These are phyloP conservation scores for Sarocladium brachiariae DNA, from an alignment of 2,329 filamentous ascomycete genomes.

Conservation along the genomic window DNA sequence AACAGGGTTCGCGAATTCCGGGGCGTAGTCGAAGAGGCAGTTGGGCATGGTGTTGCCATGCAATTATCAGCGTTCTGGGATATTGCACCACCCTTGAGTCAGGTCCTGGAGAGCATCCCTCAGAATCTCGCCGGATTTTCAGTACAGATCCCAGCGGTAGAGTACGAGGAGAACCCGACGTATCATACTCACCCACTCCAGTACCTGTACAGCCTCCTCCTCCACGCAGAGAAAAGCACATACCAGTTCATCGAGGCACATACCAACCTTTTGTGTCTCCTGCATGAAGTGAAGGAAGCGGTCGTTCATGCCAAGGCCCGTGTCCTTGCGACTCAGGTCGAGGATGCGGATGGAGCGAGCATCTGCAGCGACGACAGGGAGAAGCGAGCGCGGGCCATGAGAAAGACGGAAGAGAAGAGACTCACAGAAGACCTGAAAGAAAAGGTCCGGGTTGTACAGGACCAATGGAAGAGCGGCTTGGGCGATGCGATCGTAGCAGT, in stretches of 20 bases:
- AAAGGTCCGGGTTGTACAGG: constrained; percentile 83
- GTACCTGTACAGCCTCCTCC: constrained; percentile 79
- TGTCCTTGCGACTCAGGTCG: constrained; percentile 58
- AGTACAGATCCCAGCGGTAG: constrained; percentile 69
- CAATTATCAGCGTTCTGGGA: constrained; percentile 97
- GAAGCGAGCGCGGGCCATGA: constrained; percentile 46
- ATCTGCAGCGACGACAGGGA: constrained; percentile 27
- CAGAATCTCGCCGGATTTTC: constrained; percentile 51
- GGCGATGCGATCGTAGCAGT: constrained; percentile 67
- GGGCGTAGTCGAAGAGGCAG: constrained; percentile 73
- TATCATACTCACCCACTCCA: constrained; percentile 79
- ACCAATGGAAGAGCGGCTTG: constrained; percentile 84
- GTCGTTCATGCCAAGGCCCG: constrained; percentile 63
- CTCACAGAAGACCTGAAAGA: constrained; percentile 87
- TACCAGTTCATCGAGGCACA: constrained; percentile 97
- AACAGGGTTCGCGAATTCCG: constrained; percentile 71
- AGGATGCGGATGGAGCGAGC: constrained; percentile 28
- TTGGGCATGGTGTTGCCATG: constrained; percentile 79
- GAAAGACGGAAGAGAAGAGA: constrained; percentile 58
- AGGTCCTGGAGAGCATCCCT: constrained; percentile 75
- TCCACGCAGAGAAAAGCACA: constrained; percentile 84
- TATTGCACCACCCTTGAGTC: constrained; percentile 76
- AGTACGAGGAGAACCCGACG: constrained; percentile 78
- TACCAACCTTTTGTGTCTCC: constrained; percentile 79
- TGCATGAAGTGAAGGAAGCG: constrained; percentile 84